Conservation (phyloP, 192 early-diverging fungal species). For the Paraglomus brasilianum region DNA sequence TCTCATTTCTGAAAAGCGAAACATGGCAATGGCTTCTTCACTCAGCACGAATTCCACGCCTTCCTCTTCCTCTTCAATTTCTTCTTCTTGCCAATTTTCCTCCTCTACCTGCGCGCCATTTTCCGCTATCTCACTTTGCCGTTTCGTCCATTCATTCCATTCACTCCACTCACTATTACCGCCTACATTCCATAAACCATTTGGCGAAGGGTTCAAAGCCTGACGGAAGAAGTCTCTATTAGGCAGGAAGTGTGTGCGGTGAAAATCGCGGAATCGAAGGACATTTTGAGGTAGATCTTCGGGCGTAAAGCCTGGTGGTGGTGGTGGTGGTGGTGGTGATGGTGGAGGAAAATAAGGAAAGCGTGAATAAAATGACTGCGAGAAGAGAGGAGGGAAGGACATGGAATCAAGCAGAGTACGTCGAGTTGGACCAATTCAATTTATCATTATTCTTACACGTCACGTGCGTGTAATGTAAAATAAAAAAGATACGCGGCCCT, state of each 20-base stretch:
- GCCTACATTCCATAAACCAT: not conserved
- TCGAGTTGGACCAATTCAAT: too few species aligned
- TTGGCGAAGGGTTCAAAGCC: not conserved
- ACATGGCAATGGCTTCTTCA: conserved; percentile 25
- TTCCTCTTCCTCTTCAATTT: not conserved
- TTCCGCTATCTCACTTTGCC: not conserved
- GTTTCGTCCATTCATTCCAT: not conserved
- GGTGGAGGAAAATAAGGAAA: not conserved
- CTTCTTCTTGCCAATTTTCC: not conserved
- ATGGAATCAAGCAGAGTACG: too few species aligned
- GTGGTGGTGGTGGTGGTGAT: not conserved
- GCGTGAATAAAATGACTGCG: too few species aligned
- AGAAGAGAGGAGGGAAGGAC: too few species aligned
- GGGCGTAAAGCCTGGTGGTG: not conserved
- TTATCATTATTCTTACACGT: too few species aligned
- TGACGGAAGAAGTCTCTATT: conserved; percentile 9
- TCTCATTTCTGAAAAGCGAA: conserved; percentile 23
- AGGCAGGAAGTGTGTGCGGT: conserved; percentile 3
- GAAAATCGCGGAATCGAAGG: conserved; percentile 16
- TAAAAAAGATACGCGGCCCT: too few species aligned
- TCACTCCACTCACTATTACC: not conserved
- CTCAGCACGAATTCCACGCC: conserved; percentile 12
- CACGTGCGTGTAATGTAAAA: too few species aligned
- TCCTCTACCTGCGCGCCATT: not conserved
- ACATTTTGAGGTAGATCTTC: not conserved